Evolutionary conservation across 805 yeast genomes (phyloP).

Genomic region (Cyberlindnera xishuangbannaensis): DNA sequence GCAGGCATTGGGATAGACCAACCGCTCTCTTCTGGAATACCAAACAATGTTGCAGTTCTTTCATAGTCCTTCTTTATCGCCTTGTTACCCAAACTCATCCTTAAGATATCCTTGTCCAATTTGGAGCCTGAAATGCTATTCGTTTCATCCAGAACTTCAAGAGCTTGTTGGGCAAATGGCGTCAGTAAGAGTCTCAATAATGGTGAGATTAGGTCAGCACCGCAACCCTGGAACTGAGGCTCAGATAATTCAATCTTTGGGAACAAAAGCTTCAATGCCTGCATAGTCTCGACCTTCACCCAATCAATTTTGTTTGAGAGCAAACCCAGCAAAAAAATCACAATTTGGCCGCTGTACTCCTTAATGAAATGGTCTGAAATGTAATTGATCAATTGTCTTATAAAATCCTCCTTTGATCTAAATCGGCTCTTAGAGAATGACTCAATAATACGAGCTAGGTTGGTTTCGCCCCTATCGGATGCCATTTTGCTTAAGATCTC

Average conservation of each 20-base stretch:
- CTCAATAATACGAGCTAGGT: constrained; percentile 64
- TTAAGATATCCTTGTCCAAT: constrained; percentile 82
- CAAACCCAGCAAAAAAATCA: constrained; percentile 72
- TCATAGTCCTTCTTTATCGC: constrained; percentile 77
- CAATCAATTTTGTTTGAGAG: constrained; percentile 71
- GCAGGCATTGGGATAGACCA: constrained; percentile 98
- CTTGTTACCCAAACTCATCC: constrained; percentile 86
- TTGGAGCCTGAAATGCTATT: constrained; percentile 83
- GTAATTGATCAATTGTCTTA: constrained; percentile 71
- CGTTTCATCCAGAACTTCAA: constrained; percentile 85
- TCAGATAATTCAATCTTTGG: constrained; percentile 72
- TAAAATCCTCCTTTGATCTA: constrained; percentile 84
- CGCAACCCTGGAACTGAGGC: constrained; percentile 80
- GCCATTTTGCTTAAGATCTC: constrained; percentile 58
- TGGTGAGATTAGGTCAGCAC: constrained; percentile 94
- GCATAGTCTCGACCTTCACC: constrained; percentile 79
- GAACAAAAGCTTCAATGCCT: constrained; percentile 63
- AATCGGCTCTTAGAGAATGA: constrained; percentile 76
- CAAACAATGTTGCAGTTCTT: constrained; percentile 83
- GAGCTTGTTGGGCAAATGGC: constrained; percentile 81
- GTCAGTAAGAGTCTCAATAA: constrained; percentile 72
- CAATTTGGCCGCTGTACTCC: constrained; percentile 62
- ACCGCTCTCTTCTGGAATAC: constrained; percentile 91
- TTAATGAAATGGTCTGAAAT: constrained; percentile 70
- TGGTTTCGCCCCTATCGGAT: constrained; percentile 44